Conservation (phyloP, 2,329 filamentous ascomycete genomes). For the Magnaporthales sp. region DNA sequence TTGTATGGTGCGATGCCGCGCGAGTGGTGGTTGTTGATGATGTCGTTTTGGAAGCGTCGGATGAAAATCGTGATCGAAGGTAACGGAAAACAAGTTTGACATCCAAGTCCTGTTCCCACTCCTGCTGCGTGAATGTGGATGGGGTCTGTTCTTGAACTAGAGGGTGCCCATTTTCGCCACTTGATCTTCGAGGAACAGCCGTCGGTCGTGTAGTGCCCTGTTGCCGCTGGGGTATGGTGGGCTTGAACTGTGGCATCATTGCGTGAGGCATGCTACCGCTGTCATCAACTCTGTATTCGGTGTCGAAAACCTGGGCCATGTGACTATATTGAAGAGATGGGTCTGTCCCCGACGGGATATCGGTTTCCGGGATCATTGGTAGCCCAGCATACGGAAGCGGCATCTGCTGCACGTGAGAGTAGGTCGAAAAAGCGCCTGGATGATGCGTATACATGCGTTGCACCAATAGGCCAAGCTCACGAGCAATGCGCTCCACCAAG, state of each 20-base stretch:
- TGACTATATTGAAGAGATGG: not conserved
- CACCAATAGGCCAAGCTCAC: slow-evolving; percentile 77
- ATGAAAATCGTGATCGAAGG: slow-evolving; percentile 65
- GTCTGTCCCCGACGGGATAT: slow-evolving; percentile 14
- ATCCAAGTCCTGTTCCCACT: slow-evolving; percentile 91
- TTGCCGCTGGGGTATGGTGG: slow-evolving; percentile 27
- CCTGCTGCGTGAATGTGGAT: slow-evolving; percentile 54
- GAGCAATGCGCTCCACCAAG: slow-evolving; percentile 75
- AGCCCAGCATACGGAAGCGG: slow-evolving; percentile 72
- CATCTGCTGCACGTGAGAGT: slow-evolving; percentile 55
- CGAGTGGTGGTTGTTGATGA: slow-evolving; percentile 23
- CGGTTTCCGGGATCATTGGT: slow-evolving; percentile 50
- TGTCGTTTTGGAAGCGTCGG: slow-evolving; percentile 29
- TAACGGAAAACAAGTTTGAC: slow-evolving; percentile 88
- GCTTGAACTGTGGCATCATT: slow-evolving; percentile 35
- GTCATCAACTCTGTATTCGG: slow-evolving; percentile 4
- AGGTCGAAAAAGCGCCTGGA: slow-evolving; percentile 82
- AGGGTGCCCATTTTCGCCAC: not conserved
- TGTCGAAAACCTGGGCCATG: slow-evolving; percentile 16
- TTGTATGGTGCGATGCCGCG: slow-evolving; percentile 36
- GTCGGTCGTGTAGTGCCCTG: not conserved
- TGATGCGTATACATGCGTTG: slow-evolving; percentile 65
- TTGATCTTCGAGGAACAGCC: not conserved
- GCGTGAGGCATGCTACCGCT: slow-evolving; percentile 19
- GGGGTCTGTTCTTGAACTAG: not conserved